These are phyloP conservation scores for Rhynchosporium graminicola DNA, from an alignment of 2,329 filamentous ascomycete genomes.

Conservation along the genomic window DNA sequence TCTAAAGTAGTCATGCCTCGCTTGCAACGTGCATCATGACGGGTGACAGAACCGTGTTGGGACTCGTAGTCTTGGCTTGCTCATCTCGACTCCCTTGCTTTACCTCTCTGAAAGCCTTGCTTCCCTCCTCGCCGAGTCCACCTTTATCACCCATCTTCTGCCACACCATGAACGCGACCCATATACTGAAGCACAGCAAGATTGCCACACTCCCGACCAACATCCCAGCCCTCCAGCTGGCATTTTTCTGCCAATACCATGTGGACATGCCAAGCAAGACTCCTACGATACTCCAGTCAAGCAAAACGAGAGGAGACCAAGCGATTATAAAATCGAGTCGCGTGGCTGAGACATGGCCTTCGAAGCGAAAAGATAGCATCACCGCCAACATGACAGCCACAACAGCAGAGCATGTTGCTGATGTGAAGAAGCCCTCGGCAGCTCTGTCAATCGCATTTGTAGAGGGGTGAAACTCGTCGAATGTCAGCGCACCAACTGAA, in stretches of 20 bases:
- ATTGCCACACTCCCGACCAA: not conserved
- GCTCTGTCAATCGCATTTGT: constrained; percentile 12
- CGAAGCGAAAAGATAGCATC: constrained; percentile 16
- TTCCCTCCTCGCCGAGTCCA: constrained; percentile 17
- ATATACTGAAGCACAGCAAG: constrained; percentile 6
- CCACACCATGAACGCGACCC: constrained; percentile 15
- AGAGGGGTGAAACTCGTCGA: constrained; percentile 13
- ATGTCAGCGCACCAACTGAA: constrained; percentile 13
- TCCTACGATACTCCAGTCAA: not conserved
- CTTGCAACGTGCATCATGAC: constrained; percentile 2
- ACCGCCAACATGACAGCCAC: constrained; percentile 14
- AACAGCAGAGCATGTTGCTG: constrained; percentile 2
- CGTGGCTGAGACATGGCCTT: constrained; percentile 10
- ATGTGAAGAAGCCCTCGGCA: constrained; percentile 16
- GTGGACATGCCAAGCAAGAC: constrained; percentile 3
- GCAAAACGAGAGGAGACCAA: not conserved
- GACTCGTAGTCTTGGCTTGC: not conserved
- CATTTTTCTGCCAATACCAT: constrained; percentile 14
- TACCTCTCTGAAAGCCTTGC: constrained; percentile 8
- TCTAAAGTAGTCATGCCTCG: not conserved
- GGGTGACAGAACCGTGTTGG: not conserved
- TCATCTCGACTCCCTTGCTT: constrained; percentile 15
- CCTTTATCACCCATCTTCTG: constrained; percentile 13
- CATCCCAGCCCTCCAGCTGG: constrained; percentile 6
- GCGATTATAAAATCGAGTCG: constrained; percentile 10